Evolutionary conservation across 1,284 basidiomycete genomes (phyloP).

Genomic region (Sporisorium exsertum): DNA sequence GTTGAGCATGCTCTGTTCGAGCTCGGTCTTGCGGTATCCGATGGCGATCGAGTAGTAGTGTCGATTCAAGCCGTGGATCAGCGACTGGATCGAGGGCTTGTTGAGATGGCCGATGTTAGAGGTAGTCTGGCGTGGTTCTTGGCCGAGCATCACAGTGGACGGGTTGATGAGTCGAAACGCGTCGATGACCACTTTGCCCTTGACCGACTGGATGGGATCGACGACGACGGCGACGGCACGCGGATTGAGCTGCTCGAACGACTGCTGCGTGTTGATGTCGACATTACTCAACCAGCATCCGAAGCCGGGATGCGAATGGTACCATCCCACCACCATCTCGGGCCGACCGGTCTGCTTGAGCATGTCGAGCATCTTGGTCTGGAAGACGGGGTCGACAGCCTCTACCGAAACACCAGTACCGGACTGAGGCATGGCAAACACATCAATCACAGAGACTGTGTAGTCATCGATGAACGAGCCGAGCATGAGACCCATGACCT

Average conservation of each 20-base stretch:
- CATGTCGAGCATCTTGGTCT: constrained; percentile 99
- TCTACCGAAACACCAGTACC: constrained; percentile 99
- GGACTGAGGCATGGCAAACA: constrained; percentile 99
- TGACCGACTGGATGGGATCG: constrained; percentile 98
- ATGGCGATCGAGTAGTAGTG: constrained; percentile 70
- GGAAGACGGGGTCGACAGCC: constrained; percentile 99
- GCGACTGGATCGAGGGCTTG: constrained; percentile 93
- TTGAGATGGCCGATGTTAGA: constrained; percentile 99
- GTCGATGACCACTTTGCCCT: constrained; percentile 91
- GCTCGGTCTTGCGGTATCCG: constrained; percentile 68
- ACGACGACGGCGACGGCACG: constrained; percentile 97
- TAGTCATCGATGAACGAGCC: constrained; percentile 99
- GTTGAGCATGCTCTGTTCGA: constrained; percentile 69
- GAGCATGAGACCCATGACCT: constrained; percentile 99
- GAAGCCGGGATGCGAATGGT: constrained; percentile 99
- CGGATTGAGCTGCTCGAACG: constrained; percentile 93
- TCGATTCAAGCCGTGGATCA: constrained; percentile 69
- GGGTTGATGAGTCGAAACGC: constrained; percentile 81
- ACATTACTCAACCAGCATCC: constrained; percentile 99
- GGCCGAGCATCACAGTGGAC: constrained; percentile 75
- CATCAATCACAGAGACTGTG: constrained; percentile 86
- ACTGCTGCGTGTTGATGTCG: constrained; percentile 99
- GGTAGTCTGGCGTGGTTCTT: constrained; percentile 96
- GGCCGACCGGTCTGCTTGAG: constrained; percentile 97
- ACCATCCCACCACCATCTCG: constrained; percentile 99